Percentiles rank a stretch among this genome's conserved stretches.
Conservation (phyloP, 2,329 filamentous ascomycete genomes). For the Colletotrichum aenigma region DNA sequence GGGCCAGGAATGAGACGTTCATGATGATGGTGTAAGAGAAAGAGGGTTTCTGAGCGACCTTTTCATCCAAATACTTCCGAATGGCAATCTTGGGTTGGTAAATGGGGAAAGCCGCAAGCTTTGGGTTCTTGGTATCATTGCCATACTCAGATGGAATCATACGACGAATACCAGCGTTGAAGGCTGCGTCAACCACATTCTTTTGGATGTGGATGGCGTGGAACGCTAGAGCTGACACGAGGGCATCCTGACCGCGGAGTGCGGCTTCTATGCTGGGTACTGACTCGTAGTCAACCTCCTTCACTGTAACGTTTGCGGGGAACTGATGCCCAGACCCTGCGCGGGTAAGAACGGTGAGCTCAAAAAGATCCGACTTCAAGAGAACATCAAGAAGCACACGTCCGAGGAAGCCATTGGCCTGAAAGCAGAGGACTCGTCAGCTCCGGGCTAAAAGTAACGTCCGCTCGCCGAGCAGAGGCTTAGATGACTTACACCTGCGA, state of each 20-base stretch:
- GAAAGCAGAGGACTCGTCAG: background rate
- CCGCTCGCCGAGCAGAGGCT: background rate
- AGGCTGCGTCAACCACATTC: constrained; percentile 55
- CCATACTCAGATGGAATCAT: constrained; percentile 59
- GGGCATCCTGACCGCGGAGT: constrained; percentile 60
- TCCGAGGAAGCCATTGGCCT: constrained; percentile 38
- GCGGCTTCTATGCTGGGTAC: constrained; percentile 51
- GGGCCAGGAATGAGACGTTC: constrained; percentile 46
- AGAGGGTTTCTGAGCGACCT: constrained; percentile 15
- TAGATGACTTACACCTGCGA: constrained; percentile 2
- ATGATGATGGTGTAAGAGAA: constrained; percentile 39
- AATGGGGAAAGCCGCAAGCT: constrained; percentile 22
- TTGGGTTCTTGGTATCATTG: constrained; percentile 30
- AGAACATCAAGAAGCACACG: constrained; percentile 32
- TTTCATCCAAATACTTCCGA: constrained; percentile 11
- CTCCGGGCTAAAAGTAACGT: background rate
- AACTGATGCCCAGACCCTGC: constrained; percentile 43
- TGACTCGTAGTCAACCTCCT: constrained; percentile 38
- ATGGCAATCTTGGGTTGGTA: constrained; percentile 25
- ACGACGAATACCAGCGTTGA: constrained; percentile 56
- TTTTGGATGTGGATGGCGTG: constrained; percentile 45
- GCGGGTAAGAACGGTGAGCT: constrained; percentile 40
- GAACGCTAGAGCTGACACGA: constrained; percentile 52
- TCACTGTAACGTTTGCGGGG: constrained; percentile 31
- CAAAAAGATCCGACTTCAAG: constrained; percentile 33